Percentiles rank a stretch among this genome's conserved stretches.
Conservation (phyloP, 192 early-diverging fungal species). For the Mortierella claussenii region DNA sequence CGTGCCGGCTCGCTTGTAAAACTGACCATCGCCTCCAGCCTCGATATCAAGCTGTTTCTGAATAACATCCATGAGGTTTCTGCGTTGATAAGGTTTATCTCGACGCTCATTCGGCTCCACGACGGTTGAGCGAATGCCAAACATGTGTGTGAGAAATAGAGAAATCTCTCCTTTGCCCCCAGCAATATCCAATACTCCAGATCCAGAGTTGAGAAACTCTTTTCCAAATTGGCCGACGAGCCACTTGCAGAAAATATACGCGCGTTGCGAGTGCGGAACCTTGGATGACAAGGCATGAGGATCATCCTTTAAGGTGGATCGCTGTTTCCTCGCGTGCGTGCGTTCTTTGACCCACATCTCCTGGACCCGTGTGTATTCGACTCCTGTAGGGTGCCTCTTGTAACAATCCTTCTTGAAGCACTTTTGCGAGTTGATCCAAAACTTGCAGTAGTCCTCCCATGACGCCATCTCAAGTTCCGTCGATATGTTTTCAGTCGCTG, state of each 20-base stretch:
- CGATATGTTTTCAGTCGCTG: neutral
- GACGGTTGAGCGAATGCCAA: constrained; percentile 58
- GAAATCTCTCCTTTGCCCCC: constrained; percentile 66
- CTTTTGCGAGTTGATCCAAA: constrained; percentile 48
- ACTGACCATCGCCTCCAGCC: constrained; percentile 28
- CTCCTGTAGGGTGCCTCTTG: constrained; percentile 22
- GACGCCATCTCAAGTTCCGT: neutral
- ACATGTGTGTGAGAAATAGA: constrained; percentile 58
- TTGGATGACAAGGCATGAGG: constrained; percentile 54
- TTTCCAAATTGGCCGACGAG: constrained; percentile 55
- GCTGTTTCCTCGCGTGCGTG: constrained; percentile 28
- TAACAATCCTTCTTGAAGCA: constrained; percentile 27
- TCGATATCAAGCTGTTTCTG: constrained; percentile 41
- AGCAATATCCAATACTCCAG: constrained; percentile 63
- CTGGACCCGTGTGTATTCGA: constrained; percentile 11
- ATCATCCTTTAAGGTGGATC: constrained; percentile 51
- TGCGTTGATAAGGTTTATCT: constrained; percentile 38
- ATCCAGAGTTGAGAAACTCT: constrained; percentile 47
- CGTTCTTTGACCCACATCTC: constrained; percentile 51
- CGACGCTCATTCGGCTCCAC: constrained; percentile 59
- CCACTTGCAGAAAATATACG: constrained; percentile 63
- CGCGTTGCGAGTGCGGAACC: constrained; percentile 58
- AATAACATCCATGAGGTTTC: constrained; percentile 36
- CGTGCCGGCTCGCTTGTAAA: neutral
- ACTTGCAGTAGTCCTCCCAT: constrained; percentile 47